Base-by-base conservation (phyloP, 1,139 yeast species). In the Candida albicans region DNA sequence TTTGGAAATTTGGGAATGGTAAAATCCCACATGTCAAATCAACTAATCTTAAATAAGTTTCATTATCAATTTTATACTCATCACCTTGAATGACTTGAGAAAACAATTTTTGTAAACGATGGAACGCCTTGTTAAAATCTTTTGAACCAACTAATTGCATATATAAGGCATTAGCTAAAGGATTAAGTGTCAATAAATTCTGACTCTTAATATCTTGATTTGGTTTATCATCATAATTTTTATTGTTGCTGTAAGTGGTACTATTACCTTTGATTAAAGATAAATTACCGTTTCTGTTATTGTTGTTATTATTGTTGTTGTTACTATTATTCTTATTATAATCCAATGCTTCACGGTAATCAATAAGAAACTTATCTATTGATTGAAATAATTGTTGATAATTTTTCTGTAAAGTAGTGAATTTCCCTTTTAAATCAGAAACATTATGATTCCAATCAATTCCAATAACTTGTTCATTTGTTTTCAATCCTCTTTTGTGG, bases 1-100 rank as follows among this genome's bases (percentile, higher is more conserved):
- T 79, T 44, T 75, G 77, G 15, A 67, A 62, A 35, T 66, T 66
- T 2, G 84, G 75, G 44, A 81, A 79, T 4, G 90, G 90, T 29
- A 84, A 66, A 8, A 83, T 67, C 0, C 86, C 83, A 41, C 78
- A 66, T 2, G 82, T 68, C 43, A 81, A 64, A 55, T 84, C 90
- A 46, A 79, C 51, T 29, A 79, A 56, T 43, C 75, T 63, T 42
- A 75, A 56, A 37, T 71, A 64, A 3, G 65, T 57, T 31, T 56
- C 55, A 33, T 55, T 52, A 36, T 67, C 73, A 35, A 64, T 55
- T 27, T 51, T 55, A 12, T 52, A 52, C 29, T 58, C 49, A 10
- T 61, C 60, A 34, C 59, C 59, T 2, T 18, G 3, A 18, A 65
- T 53, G 33, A 60, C 57, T 33, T 60, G 58, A 14, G 58, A 53